Evolutionary conservation across 306 rosid genomes (phyloP).

Genomic region (Prunus armeniaca): DNA sequence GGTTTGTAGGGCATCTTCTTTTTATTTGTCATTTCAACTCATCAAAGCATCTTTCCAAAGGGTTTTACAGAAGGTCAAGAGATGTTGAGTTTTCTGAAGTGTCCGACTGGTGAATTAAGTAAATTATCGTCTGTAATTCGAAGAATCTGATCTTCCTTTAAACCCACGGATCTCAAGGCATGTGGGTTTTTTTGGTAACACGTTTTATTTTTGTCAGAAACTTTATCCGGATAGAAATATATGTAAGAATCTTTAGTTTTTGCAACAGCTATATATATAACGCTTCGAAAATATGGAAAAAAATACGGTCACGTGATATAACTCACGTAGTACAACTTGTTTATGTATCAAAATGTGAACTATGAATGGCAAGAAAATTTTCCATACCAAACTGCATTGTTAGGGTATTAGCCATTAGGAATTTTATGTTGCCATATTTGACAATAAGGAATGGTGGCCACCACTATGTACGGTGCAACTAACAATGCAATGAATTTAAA

Average conservation of each 20-base stretch:
- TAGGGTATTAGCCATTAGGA: not conserved
- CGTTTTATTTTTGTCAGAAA: conserved; percentile 2
- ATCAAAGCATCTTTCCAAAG: conserved; percentile 9
- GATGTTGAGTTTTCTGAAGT: not conserved
- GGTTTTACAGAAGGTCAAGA: not conserved
- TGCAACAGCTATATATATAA: no score
- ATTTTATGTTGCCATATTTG: conserved; percentile 3
- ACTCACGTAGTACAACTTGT: no score
- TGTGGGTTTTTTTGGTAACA: not conserved
- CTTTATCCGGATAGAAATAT: not conserved
- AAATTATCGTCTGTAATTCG: not conserved
- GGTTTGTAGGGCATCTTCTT: not conserved
- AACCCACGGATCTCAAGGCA: not conserved
- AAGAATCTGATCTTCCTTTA: conserved; percentile 3
- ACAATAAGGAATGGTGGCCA: not conserved
- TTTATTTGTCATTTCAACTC: conserved; percentile 14
- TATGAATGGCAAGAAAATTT: not conserved
- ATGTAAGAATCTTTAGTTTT: not conserved
- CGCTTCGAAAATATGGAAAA: fast-evolving
- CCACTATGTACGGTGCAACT: not conserved
- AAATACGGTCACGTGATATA: not conserved
- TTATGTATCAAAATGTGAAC: no score
- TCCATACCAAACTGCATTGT: not conserved
- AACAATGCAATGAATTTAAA: not conserved
- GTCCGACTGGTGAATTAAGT: not conserved